These are phyloP conservation scores for Backusella circina DNA, from an alignment of 192 early-diverging fungal genomes.

Conservation along the genomic window DNA sequence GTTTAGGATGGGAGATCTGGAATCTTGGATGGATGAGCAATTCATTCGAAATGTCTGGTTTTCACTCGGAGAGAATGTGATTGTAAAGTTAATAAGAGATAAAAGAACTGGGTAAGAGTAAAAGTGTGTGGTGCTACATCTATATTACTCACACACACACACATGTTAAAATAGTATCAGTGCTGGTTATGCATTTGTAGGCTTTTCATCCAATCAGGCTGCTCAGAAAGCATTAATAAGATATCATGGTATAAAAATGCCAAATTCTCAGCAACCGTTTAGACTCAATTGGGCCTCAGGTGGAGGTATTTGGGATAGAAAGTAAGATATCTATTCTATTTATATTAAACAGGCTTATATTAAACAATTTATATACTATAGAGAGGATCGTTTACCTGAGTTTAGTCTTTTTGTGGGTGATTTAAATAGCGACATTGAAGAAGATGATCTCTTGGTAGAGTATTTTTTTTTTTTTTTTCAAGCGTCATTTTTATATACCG, in stretches of 20 bases:
- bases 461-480: background rate
- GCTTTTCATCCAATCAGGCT: slow-evolving; percentile 63
- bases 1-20: slow-evolving; percentile 88
- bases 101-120: slow-evolving; percentile 71
- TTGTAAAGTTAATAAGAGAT: slow-evolving; percentile 93
- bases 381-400: slow-evolving; percentile 69
- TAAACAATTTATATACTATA: slow-evolving; percentile 19
- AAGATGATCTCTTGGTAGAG: slow-evolving; percentile 72
- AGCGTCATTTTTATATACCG: background rate
- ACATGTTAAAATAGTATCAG: slow-evolving; percentile 35
- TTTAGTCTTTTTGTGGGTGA: slow-evolving; percentile 97
- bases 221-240: slow-evolving; percentile 70
- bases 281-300: slow-evolving; percentile 97
- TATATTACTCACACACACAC: background rate
- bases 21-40: slow-evolving; percentile 96
- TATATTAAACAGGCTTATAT: background rate
- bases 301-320: slow-evolving; percentile 57
- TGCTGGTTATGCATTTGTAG: slow-evolving; percentile 94
- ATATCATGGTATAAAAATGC: slow-evolving; percentile 80
- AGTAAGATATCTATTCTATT: slow-evolving; percentile 31
- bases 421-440: slow-evolving; percentile 85
- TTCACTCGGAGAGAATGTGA: slow-evolving; percentile 74
- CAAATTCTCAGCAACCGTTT: slow-evolving; percentile 77
- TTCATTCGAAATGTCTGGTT: slow-evolving; percentile 85
- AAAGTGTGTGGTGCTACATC: background rate